Evolutionary conservation across 1,284 basidiomycete species (phyloP).

Genomic region (Ustilago tritici): DNA sequence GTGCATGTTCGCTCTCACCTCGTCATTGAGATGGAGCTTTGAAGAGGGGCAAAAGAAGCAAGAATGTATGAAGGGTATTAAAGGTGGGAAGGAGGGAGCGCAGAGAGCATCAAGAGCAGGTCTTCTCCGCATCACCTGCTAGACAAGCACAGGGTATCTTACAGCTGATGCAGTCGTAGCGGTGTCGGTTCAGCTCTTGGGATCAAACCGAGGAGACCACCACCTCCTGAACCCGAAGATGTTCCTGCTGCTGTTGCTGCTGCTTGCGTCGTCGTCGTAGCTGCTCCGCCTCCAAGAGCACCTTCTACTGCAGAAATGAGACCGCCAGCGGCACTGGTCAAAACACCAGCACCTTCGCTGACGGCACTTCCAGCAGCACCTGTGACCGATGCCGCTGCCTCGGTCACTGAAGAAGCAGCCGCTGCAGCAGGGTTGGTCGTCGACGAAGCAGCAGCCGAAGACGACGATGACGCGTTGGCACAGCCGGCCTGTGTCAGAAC

Average conservation of each 20-base stretch:
- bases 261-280: not conserved
- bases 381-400: not conserved
- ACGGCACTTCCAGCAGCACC: not conserved
- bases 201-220: conserved; percentile 4
- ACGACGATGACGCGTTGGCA: conserved; percentile 24
- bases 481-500: conserved; percentile 26
- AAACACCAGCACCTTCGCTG: not conserved
- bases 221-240: not conserved
- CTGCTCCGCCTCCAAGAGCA: not conserved
- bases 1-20: not conserved
- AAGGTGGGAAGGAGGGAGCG: not conserved
- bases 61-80: not conserved
- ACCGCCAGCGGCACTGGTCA: conserved; percentile 4
- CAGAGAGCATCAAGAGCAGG: conserved; percentile 1
- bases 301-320: not conserved
- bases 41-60: not conserved
- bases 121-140: conserved; percentile 13
- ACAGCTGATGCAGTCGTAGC: conserved; percentile 2
- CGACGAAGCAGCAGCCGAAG: conserved; percentile 1
- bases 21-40: not conserved
- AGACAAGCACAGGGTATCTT: not conserved
- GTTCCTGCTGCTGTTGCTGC: not conserved
- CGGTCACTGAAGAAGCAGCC: conserved; percentile 1
- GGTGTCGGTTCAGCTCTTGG: conserved; percentile 1
- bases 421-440: conserved; percentile 17